Percentiles rank a stretch among this genome's conserved stretches.
Conservation (phyloP, 208 protist species). For the Trypanosoma lewisi region DNA sequence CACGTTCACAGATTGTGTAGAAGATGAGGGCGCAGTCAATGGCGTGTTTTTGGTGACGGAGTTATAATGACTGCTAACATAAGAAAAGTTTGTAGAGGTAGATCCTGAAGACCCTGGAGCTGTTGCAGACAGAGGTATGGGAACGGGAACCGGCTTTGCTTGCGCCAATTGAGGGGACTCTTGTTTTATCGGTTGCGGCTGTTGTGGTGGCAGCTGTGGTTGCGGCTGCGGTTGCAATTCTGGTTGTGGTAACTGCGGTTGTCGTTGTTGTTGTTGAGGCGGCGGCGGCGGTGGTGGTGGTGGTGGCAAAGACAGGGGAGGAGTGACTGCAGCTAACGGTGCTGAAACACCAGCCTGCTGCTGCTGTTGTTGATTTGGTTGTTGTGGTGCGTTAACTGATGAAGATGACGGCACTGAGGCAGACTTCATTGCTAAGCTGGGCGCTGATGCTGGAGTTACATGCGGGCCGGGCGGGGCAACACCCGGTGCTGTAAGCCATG, state of each 20-base stretch:
- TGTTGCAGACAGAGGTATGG: not conserved
- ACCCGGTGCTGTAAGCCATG: slow-evolving; percentile 17
- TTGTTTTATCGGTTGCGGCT: slow-evolving; percentile 1
- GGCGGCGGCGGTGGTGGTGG: not conserved
- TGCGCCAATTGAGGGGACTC: not conserved
- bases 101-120: not conserved
- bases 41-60: not conserved
- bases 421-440: not conserved
- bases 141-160: not conserved
- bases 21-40: not conserved
- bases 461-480: not conserved
- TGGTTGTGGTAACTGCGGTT: slow-evolving; percentile 10
- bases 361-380: too few species aligned
- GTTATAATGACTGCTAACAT: not conserved
- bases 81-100: not conserved
- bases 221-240: not conserved
- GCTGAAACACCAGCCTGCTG: too few species aligned
- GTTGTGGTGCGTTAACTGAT: too few species aligned
- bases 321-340: not conserved
- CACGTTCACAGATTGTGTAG: not conserved
- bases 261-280: not conserved
- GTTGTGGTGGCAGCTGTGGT: not conserved
- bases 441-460: not conserved
- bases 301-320: not conserved
- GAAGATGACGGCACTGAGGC: not conserved